Percentiles rank a stretch among this genome's conserved stretches.
phyloP scores from a whole-genome alignment of 2,329 filamentous ascomycete genomes.

The Fusarium pseudograminearum region DNA sequence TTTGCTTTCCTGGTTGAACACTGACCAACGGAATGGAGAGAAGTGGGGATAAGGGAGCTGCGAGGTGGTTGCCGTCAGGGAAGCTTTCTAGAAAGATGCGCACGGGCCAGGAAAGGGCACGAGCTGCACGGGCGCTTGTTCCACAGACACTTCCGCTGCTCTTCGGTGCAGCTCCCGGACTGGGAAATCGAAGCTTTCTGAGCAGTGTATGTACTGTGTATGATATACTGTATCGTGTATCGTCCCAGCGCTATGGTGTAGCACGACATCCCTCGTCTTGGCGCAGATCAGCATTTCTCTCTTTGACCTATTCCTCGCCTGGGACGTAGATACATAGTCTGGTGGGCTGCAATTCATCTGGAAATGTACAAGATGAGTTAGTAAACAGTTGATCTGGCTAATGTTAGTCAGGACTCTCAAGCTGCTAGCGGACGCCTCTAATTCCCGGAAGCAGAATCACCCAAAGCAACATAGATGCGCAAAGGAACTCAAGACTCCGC shows the following conservation, averaged over 20 bases:
- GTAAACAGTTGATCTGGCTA: slow-evolving; percentile 2
- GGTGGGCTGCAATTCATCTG: background rate
- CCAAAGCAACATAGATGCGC: slow-evolving; percentile 23
- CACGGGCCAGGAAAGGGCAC: slow-evolving; percentile 37
- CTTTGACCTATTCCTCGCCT: background rate
- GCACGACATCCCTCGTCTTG: slow-evolving; percentile 6
- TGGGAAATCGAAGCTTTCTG: slow-evolving; percentile 22
- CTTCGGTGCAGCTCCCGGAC: slow-evolving; percentile 49
- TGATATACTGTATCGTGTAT: slow-evolving; percentile 7
- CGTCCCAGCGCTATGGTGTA: background rate
- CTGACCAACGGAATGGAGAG: slow-evolving; percentile 40
- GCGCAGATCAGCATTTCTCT: slow-evolving; percentile 12
- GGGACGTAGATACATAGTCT: background rate
- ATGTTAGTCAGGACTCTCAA: slow-evolving; percentile 12
- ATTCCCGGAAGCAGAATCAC: slow-evolving; percentile 41
- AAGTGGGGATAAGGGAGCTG: slow-evolving; percentile 38
- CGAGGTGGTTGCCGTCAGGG: slow-evolving; percentile 43
- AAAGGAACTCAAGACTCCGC: slow-evolving; percentile 17
- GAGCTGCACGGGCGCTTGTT: slow-evolving; percentile 43
- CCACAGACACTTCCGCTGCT: slow-evolving; percentile 44
- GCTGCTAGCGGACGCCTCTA: slow-evolving; percentile 17
- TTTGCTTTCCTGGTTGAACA: slow-evolving; percentile 19
- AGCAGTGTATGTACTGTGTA: slow-evolving; percentile 6
- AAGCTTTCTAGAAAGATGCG: slow-evolving; percentile 50
- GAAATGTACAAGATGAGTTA: background rate